phyloP scores from a whole-genome alignment of 148 eudicot genomes.

The Bassia scoparia region DNA sequence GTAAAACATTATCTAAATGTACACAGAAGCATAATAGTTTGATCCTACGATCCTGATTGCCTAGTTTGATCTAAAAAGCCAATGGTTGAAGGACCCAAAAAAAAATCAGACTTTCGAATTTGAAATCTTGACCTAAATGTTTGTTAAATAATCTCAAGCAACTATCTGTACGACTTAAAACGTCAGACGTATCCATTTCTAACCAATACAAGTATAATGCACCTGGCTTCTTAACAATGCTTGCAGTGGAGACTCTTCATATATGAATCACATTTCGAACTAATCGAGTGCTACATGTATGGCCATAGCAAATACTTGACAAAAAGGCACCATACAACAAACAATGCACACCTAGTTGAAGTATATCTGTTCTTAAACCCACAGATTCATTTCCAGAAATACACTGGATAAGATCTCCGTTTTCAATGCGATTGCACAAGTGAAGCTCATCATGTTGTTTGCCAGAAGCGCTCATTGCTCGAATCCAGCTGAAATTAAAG shows the following conservation, averaged over 20 bases:
- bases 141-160: too few species aligned
- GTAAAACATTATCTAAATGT: too few species aligned
- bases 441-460: neutral
- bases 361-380: slow-evolving; percentile 18
- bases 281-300: slow-evolving; percentile 9
- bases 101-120: too few species aligned
- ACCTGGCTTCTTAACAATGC: too few species aligned
- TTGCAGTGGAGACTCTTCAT: neutral
- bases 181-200: too few species aligned
- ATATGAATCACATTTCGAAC: slow-evolving; percentile 12
- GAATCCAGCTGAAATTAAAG: slow-evolving; percentile 48
- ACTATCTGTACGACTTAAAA: too few species aligned
- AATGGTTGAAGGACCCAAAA: too few species aligned
- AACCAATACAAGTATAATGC: too few species aligned
- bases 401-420: neutral
- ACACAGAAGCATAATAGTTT: too few species aligned
- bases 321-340: slow-evolving; percentile 48
- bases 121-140: too few species aligned
- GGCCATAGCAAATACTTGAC: slow-evolving; percentile 46
- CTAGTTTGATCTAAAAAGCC: too few species aligned
- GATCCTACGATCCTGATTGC: too few species aligned
- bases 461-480: slow-evolving; percentile 10
- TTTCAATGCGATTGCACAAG: neutral
- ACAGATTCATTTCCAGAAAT: slow-evolving; percentile 5
- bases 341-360: slow-evolving; percentile 54